Evolutionary conservation across 2,329 filamentous ascomycete genomes (phyloP), one percentile per base, ranked within the genome.

Genomic region (Phaeosphaeriaceae sp.): DNA sequence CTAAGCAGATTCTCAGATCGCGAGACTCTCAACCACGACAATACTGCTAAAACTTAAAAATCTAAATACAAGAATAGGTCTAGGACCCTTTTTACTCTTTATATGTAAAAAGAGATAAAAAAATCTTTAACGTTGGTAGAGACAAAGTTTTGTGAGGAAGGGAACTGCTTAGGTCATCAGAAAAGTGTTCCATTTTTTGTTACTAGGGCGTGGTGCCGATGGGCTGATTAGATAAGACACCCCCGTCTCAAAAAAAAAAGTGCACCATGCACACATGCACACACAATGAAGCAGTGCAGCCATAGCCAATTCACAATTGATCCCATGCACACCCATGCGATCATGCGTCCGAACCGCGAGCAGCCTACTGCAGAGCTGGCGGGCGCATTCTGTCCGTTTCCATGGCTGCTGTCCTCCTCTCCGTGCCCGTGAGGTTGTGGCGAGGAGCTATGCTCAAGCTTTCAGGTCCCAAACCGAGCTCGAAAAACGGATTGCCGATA

Each of bases 401-500:
- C 60, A 54, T 56, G 56, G 50, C 54, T 47, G 48, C 42, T 47
- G 29, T 16, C 39, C 21, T 23, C 29, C 43, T 40, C 26, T 40
- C 46, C 50, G 41, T 42, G 48, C 44, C 60, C 64, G 63, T 67
- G 68, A 71, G 45, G 58, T 51, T 43, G 52, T 68, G 43, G 38
- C 63, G 48, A 49, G 58, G 29, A 60, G 56, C 41, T 68, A 68
- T 54, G 76, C 76, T 26, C 66, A 70, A 44, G 65, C 71, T 8
- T 64, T 67, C 54, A 74, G 74, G 52, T 56, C 72, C 15, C 72
- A 72, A 50, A 70, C 79, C n/a, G 79, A 82, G 18, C 77, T 88
- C 17, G 85, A 88, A 69, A 76, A 78, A 49, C 79, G 85, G 58
- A 92, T 93, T 52, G 79, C 85, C 13, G 85, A 83, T 5, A 92